Base-by-base conservation (phyloP, 371 early-diverging fungal genomes). In the Mortierella polycephala region DNA sequence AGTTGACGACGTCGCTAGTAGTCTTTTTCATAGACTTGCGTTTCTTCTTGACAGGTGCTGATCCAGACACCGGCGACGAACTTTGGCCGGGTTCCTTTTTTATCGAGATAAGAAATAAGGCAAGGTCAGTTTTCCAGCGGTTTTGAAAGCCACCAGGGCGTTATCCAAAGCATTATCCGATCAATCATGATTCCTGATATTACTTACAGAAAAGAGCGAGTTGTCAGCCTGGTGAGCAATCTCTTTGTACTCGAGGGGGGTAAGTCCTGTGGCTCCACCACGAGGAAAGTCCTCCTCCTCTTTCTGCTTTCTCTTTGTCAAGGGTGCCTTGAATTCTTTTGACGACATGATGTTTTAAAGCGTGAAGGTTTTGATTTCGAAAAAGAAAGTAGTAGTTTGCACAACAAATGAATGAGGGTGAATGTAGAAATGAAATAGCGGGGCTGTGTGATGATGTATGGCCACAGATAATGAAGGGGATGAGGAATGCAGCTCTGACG, bases 161-260 rank as follows among this genome's bases (percentile, higher is more conserved):
- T 30, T 7, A 6, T 52, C 10, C 9, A 52, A 8, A 42, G 40
- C 30, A 49, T n/a, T 16, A 14, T 8, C 44, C 2, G 16, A 9
- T 8, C 6, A 51, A 51, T 30, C 23, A 50, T 13, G 39, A 12
- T 52, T n/a, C 1, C 12, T n/a, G n/a, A 18, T 5, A 14, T 13
- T 9, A 59, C 73, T 66, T 73, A 79, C 80, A 50, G 80, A 72
- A 54, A 79, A 79, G 23, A 79, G 69, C 1, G 80, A 79, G 54
- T 81, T 76, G 41, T 92, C 91, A 20, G 91, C 96, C 69, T 93
- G 88, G 69, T 87, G 88, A 30, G 89, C 72, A 50, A 94, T 86
- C 67, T 95, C 94, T 50, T 92, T 88, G 82, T 89, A 90, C 81
- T 95, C 96, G 23, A 95, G 86, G 51, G 95, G 94, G 3, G 95